phyloP scores from a whole-genome alignment of 2,329 filamentous ascomycete genomes.

The Penicillium aurantiogriseum region DNA sequence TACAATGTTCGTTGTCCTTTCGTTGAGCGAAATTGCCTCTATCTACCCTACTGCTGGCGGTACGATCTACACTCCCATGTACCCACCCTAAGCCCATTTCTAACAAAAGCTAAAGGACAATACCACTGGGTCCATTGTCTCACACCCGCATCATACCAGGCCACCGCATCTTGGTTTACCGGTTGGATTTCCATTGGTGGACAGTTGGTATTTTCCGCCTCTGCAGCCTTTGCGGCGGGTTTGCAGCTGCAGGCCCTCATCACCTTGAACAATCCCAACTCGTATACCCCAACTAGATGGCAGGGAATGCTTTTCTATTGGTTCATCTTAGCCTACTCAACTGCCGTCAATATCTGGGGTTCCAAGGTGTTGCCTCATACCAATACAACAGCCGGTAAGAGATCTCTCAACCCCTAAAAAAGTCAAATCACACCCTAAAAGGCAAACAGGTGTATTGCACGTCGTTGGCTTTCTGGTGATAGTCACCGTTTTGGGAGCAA shows the following conservation, averaged over 20 bases:
- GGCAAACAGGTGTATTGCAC: slow-evolving; percentile 15
- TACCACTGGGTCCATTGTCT: slow-evolving; percentile 50
- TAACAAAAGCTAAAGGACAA: slow-evolving; percentile 34
- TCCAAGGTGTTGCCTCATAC: slow-evolving; percentile 27
- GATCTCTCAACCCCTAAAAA: no score
- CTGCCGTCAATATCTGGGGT: slow-evolving; percentile 46
- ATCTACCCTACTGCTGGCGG: slow-evolving; percentile 31
- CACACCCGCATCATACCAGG: slow-evolving; percentile 33
- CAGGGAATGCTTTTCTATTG: slow-evolving; percentile 50
- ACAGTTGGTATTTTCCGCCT: slow-evolving; percentile 48
- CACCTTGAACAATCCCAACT: slow-evolving; percentile 39
- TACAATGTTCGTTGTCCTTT: slow-evolving; percentile 41
- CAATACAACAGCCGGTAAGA: slow-evolving; percentile 18
- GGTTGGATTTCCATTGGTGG: slow-evolving; percentile 51
- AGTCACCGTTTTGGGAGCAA: slow-evolving; percentile 14
- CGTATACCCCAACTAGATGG: slow-evolving; percentile 41
- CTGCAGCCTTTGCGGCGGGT: slow-evolving; percentile 49
- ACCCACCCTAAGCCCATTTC: neutral
- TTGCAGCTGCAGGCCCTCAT: slow-evolving; percentile 48
- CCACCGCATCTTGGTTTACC: slow-evolving; percentile 43
- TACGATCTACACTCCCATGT: slow-evolving; percentile 1
- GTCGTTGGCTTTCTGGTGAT: slow-evolving; percentile 18
- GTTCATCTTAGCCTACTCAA: slow-evolving; percentile 27
- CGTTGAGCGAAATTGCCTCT: slow-evolving; percentile 43
- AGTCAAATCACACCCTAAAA: no score